Evolutionary conservation across 139 green algal genomes (phyloP), one percentile per base, ranked within the genome.

Genomic region (Chlamydomonas sphaeroides): DNA sequence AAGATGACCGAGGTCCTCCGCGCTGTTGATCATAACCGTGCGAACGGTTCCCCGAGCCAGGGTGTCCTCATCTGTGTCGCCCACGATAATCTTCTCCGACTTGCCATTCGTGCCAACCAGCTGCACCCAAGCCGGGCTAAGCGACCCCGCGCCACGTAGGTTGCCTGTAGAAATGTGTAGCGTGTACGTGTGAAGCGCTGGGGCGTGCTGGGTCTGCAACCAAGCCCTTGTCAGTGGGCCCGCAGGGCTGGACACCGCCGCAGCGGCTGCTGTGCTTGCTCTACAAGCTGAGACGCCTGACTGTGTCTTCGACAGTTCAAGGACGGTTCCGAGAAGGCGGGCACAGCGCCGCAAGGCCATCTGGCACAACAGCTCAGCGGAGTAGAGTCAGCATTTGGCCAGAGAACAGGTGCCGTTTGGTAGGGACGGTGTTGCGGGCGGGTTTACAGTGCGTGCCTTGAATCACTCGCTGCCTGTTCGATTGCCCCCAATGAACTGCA

Each of bases 101-200:
- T 89, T 69, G 28, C 90, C 91, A 25, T 90, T 45, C 23, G 78
- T 80, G 49, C 93, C 93, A 23, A 95, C 81, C 6, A 95, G 80
- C 70, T 92, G 88, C 23, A 95, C 39, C 26, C 73, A 81, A 0
- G 86, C 90, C 7, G 76, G 68, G 28, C 81, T 72, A 4, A 84
- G 41, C 14, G 90, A 96, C 39, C 95, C 95, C 30, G 95, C 95
- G 0, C 95, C 95, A 5, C 95, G 85, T 41, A 96, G 84, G 38
- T 95, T 93, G n/a, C 95, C 95, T 4, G 95, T 98, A 0, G 92
- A 79, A 38, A 98, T 79, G 0, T 61, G 61, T 11, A 82, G 62
- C 5, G 61, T 82, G 35, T 82, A 82, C 15, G 59, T 72, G 38
- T 82, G 75, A 14, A 51, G 41, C 4, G 75, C 61, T 8, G 41